Evolutionary conservation across 441 rosid species (phyloP).

Genomic region (Aleurites moluccanus): DNA sequence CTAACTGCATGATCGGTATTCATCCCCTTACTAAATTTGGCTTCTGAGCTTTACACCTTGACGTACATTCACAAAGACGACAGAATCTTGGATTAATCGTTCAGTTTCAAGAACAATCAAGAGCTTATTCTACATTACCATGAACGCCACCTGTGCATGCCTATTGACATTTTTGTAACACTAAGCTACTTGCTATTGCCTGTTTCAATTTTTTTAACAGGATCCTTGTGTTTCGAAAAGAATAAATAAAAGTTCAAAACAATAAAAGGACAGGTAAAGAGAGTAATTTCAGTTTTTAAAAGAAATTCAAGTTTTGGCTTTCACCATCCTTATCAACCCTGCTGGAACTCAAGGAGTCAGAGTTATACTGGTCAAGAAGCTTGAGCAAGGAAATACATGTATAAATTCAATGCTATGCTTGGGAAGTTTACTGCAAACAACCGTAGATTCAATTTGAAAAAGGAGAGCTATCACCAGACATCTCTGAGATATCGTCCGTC

Average conservation of each 20-base stretch:
- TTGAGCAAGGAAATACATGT: constrained; percentile 19
- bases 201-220: neutral
- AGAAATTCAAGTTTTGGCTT: constrained; percentile 20
- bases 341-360: neutral
- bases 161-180: constrained; percentile 14
- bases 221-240: constrained; percentile 17
- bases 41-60: neutral
- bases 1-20: neutral
- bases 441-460: neutral
- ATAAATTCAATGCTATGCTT: constrained; percentile 26
- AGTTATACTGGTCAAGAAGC: constrained; percentile 25
- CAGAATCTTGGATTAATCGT: too few relatives aligned
- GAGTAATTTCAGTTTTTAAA: constrained; percentile 8
- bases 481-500: constrained; percentile 88
- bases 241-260: constrained; percentile 4
- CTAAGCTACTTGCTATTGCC: constrained; percentile 16
- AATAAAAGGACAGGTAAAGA: constrained; percentile 10
- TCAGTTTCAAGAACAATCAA: too few relatives aligned
- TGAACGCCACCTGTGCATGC: neutral
- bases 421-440: constrained; percentile 9
- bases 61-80: too few relatives aligned
- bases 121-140: constrained; percentile 8
- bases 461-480: constrained; percentile 60
- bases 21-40: neutral
- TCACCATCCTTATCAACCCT: constrained; percentile 15